A percentile compares a stretch with the other conserved stretches of the same genome.
Evolutionary conservation across 1,284 basidiomycete genomes (phyloP).

Genomic region (Melampsora americana): DNA sequence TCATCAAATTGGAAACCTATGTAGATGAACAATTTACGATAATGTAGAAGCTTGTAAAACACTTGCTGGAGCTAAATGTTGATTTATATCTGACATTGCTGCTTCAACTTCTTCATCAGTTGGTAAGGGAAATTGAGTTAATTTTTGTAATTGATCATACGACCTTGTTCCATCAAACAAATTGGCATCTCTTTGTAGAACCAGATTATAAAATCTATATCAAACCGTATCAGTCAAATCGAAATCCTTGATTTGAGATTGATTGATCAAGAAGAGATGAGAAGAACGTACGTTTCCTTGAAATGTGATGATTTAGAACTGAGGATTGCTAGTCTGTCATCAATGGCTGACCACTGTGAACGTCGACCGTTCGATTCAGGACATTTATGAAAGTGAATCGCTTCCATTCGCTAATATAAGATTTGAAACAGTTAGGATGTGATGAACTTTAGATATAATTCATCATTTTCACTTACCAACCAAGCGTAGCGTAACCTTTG

Average conservation of each 20-base stretch:
- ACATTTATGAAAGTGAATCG: background rate
- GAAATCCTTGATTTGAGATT: no score
- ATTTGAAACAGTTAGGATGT: background rate
- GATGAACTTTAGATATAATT: no score
- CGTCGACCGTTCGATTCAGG: background rate
- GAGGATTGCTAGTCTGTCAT: background rate
- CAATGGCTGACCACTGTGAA: slow-evolving; percentile 6
- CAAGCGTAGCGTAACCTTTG: background rate
- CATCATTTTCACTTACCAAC: background rate
- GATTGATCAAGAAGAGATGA: background rate
- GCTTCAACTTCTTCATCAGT: slow-evolving; percentile 4
- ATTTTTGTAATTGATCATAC: background rate
- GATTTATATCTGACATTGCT: background rate
- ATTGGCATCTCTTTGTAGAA: background rate
- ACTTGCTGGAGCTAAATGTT: slow-evolving; percentile 27
- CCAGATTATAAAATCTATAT: slow-evolving; percentile 1
- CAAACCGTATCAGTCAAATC: background rate
- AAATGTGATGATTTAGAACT: background rate
- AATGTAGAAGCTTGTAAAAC: slow-evolving; percentile 39
- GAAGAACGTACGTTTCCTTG: background rate
- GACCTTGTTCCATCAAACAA: slow-evolving; percentile 3
- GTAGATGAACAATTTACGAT: no score
- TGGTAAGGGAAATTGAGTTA: background rate
- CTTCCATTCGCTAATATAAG: background rate
- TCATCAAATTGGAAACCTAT: no score